Evolutionary conservation across 768 basidiomycete species (phyloP).

Genomic region (Symmetrospora coprosmae): DNA sequence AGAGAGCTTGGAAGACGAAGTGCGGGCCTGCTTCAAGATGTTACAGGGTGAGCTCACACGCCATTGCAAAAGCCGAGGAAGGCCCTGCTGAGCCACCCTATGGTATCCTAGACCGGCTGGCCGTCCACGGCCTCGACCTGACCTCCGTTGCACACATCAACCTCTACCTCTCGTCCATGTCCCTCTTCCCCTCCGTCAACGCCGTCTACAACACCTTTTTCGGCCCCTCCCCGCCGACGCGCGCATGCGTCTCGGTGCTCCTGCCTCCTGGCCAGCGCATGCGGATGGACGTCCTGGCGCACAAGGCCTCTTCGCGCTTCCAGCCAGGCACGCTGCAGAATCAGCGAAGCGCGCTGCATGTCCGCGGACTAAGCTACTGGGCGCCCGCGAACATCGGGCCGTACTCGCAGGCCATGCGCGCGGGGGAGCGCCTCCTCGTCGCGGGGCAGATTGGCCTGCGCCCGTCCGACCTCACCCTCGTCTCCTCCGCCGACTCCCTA

Average conservation of each 20-base stretch:
- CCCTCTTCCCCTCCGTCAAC: slow-evolving; percentile 64
- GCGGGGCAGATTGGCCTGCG: slow-evolving; percentile 91
- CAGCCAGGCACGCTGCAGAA: no score
- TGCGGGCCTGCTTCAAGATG: slow-evolving; percentile 51
- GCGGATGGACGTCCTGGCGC: slow-evolving; percentile 70
- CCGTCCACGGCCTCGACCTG: slow-evolving; percentile 43
- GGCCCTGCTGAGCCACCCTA: no score
- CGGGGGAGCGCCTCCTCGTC: slow-evolving; percentile 50
- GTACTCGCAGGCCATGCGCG: slow-evolving; percentile 72
- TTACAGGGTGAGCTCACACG: slow-evolving; percentile 47
- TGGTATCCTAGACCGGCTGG: slow-evolving; percentile 45
- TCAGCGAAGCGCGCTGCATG: slow-evolving; percentile 62
- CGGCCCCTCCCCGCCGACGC: slow-evolving; percentile 76
- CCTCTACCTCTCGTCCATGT: slow-evolving; percentile 62
- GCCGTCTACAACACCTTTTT: slow-evolving; percentile 65
- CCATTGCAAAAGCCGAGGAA: no score
- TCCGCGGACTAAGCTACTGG: slow-evolving; percentile 95
- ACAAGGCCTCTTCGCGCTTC: slow-evolving; percentile 37
- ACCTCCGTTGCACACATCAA: slow-evolving; percentile 62
- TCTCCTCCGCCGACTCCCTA: slow-evolving; percentile 45
- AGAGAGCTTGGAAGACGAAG: slow-evolving; percentile 51
- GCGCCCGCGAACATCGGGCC: slow-evolving; percentile 98
- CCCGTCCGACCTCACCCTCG: slow-evolving; percentile 57
- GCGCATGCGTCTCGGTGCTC: slow-evolving; percentile 79
- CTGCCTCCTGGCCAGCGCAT: slow-evolving; percentile 50